These are phyloP conservation scores for Candida manassasensis DNA, from an alignment of 805 yeast species.

Conservation along the genomic window DNA sequence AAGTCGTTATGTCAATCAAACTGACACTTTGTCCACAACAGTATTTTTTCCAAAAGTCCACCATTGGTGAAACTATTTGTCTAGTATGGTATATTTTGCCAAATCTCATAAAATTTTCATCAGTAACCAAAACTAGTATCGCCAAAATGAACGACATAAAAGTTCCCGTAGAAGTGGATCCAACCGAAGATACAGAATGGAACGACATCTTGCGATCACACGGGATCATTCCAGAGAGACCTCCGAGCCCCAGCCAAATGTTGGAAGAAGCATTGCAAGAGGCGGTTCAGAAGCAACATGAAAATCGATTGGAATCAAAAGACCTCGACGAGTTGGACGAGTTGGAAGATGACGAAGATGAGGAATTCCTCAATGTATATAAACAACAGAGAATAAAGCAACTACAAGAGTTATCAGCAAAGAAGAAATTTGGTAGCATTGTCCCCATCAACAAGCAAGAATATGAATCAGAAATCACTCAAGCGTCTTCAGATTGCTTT, in stretches of 20 bases:
- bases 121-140: too few species aligned
- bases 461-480: constrained; percentile 79
- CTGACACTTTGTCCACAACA: too few species aligned
- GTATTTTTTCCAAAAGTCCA: too few species aligned
- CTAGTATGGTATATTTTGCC: too few species aligned
- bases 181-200: constrained; percentile 98
- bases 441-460: constrained; percentile 82
- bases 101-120: too few species aligned
- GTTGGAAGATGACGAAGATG: constrained; percentile 89
- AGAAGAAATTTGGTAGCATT: constrained; percentile 69
- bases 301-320: constrained; percentile 72
- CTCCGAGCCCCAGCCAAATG: constrained; percentile 83
- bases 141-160: constrained; percentile 29
- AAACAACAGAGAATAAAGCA: constrained; percentile 76
- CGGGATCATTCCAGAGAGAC: constrained; percentile 89
- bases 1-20: too few species aligned
- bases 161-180: constrained; percentile 85
- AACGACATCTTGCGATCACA: constrained; percentile 87
- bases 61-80: too few species aligned
- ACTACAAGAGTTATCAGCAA: constrained; percentile 52
- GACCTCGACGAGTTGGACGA: constrained; percentile 80
- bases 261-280: constrained; percentile 85
- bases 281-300: constrained; percentile 75
- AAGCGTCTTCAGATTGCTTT: constrained; percentile 60
- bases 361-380: constrained; percentile 77